phyloP scores from a whole-genome alignment of 257 asterid species.

The Cynanchum wilfordii region DNA sequence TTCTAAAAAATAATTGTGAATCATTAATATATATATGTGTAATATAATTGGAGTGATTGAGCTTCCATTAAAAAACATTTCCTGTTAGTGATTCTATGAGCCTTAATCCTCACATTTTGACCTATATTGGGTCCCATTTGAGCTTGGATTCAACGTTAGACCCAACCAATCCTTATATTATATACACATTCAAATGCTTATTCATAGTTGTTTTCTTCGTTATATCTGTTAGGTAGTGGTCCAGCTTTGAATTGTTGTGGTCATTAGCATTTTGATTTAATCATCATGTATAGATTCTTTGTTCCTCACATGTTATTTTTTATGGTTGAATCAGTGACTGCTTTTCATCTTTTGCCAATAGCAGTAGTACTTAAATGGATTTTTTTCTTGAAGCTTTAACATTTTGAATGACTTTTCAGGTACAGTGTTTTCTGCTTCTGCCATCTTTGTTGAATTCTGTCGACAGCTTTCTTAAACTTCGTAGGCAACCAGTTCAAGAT shows the following conservation, averaged over 20 bases:
- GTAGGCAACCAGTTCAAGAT: background rate
- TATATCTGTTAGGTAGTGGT: constrained; percentile 16
- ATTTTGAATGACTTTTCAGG: constrained; percentile 24
- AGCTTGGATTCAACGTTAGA: constrained; percentile 18
- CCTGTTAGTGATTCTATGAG: constrained; percentile 7
- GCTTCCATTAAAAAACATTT: constrained; percentile 16
- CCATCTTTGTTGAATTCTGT: background rate
- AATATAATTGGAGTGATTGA: background rate
- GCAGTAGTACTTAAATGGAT: background rate
- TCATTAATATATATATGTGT: background rate
- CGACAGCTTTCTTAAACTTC: background rate
- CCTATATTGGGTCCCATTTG: constrained; percentile 29
- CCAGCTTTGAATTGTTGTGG: constrained; percentile 26
- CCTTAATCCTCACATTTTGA: constrained; percentile 12
- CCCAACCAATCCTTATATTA: constrained; percentile 6
- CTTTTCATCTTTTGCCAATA: background rate
- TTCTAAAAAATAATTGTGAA: too few relatives aligned
- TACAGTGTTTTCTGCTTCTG: constrained; percentile 8
- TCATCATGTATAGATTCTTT: constrained; percentile 13
- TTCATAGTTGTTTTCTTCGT: constrained; percentile 8
- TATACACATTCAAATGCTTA: background rate
- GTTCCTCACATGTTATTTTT: constrained; percentile 20
- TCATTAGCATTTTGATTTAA: constrained; percentile 19
- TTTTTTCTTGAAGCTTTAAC: constrained; percentile 13
- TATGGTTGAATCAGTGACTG: constrained; percentile 11